Evolutionary conservation across 1,284 basidiomycete species (phyloP).

Genomic region (Cystobasidium sp.): DNA sequence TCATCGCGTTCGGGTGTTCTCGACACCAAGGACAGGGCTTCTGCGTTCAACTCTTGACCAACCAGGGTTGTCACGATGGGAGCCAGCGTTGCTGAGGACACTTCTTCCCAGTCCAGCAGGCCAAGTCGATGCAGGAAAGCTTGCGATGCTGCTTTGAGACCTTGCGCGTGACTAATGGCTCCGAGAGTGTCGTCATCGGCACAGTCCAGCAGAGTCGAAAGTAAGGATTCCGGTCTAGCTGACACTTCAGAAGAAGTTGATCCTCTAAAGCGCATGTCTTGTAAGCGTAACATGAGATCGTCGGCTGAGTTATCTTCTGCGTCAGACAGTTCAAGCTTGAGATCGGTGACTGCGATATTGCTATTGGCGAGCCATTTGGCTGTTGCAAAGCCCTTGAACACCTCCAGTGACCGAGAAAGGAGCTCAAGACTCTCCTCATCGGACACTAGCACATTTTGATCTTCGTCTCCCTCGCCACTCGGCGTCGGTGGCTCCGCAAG

Average conservation of each 20-base stretch:
- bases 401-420: slow-evolving; percentile 18
- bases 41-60: slow-evolving; percentile 67
- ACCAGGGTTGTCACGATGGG: slow-evolving; percentile 67
- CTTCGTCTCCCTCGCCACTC: slow-evolving; percentile 47
- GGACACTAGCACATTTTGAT: slow-evolving; percentile 41
- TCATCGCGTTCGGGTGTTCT: slow-evolving; percentile 76
- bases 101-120: slow-evolving; percentile 2
- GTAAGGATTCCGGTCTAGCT: slow-evolving; percentile 1
- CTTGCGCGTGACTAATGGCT: not conserved
- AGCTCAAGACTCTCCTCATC: slow-evolving; percentile 13
- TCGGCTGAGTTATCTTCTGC: slow-evolving; percentile 4
- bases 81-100: slow-evolving; percentile 5
- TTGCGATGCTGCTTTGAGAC: not conserved
- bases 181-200: not conserved
- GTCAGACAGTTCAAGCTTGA: slow-evolving; percentile 45
- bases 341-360: slow-evolving; percentile 48
- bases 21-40: slow-evolving; percentile 68
- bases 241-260: slow-evolving; percentile 66
- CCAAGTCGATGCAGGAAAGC: slow-evolving; percentile 6
- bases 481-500: slow-evolving; percentile 8
- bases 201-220: slow-evolving; percentile 4
- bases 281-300: slow-evolving; percentile 7
- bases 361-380: slow-evolving; percentile 66
- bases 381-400: slow-evolving; percentile 52
- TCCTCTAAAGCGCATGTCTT: slow-evolving; percentile 16